Percentiles rank a stretch among this genome's conserved stretches.
These are phyloP conservation scores for Podaxis pistillaris DNA, from an alignment of 768 basidiomycete species.

Conservation along the genomic window DNA sequence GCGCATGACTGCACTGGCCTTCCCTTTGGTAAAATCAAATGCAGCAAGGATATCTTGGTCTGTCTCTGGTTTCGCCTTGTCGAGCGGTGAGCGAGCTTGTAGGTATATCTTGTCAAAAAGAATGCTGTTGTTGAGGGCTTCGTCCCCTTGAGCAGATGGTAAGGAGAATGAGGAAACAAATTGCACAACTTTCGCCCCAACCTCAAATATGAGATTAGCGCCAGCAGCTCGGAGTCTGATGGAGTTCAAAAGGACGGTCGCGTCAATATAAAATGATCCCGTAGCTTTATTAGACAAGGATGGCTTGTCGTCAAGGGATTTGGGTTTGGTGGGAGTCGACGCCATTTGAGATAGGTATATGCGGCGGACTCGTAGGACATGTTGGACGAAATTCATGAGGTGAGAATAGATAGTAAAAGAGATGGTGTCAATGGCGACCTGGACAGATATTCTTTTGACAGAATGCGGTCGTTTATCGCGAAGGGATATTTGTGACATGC, in stretches of 20 bases:
- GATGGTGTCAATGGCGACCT: conserved; percentile 39
- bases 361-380: conserved; percentile 49
- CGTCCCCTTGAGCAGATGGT: conserved; percentile 26
- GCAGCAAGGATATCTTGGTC: conserved; percentile 64
- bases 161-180: conserved; percentile 34
- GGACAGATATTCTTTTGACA: conserved; percentile 31
- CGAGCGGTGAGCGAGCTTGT: conserved; percentile 53
- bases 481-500: conserved; percentile 47
- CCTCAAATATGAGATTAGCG: conserved; percentile 66
- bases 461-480: conserved; percentile 30
- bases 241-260: conserved; percentile 39
- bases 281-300: conserved; percentile 9
- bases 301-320: conserved; percentile 1
- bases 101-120: conserved; percentile 52
- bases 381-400: conserved; percentile 58
- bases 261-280: conserved; percentile 28
- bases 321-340: conserved; percentile 2
- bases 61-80: conserved; percentile 25
- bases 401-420: conserved; percentile 50
- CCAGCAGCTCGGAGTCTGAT: conserved; percentile 64
- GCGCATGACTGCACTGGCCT: conserved; percentile 43
- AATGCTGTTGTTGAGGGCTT: conserved; percentile 47
- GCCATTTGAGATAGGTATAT: conserved; percentile 24
- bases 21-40: conserved; percentile 45
- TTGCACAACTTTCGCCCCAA: conserved; percentile 43